phyloP scores from a whole-genome alignment of 495 filamentous ascomycete species.

The Penicillium coffeae region DNA sequence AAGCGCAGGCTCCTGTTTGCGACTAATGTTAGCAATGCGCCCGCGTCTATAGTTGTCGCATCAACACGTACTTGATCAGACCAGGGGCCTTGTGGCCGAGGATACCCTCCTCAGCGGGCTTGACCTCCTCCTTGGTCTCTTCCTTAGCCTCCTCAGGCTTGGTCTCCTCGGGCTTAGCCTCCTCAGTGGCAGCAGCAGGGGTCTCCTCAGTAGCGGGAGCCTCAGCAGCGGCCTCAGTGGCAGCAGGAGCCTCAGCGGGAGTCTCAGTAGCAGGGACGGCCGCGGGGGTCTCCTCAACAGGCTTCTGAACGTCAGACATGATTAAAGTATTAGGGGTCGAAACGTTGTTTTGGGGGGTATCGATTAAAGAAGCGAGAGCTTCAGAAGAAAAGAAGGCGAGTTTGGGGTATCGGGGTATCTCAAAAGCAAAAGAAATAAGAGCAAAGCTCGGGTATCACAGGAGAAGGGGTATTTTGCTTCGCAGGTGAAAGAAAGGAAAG shows the following conservation, averaged over 20 bases:
- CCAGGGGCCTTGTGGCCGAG: conserved; percentile 86
- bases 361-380: conserved; percentile 31
- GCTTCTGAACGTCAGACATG: conserved; percentile 52
- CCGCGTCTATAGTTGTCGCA: not conserved
- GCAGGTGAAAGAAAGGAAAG: conserved; percentile 25
- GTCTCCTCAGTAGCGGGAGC: conserved; percentile 35
- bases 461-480: conserved; percentile 22
- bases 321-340: conserved; percentile 29
- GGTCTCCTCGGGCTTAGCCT: conserved; percentile 40
- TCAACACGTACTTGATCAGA: conserved; percentile 75
- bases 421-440: conserved; percentile 40
- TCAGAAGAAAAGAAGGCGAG: conserved; percentile 22
- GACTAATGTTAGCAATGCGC: conserved; percentile 15
- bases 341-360: conserved; percentile 25
- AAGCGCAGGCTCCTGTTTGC: conserved; percentile 55
- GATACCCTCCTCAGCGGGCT: conserved; percentile 60
- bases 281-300: conserved; percentile 46
- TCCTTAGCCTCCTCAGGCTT: conserved; percentile 43
- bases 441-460: conserved; percentile 48
- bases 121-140: conserved; percentile 40
- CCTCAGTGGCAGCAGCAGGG: conserved; percentile 17
- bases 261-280: conserved; percentile 35
- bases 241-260: conserved; percentile 32
- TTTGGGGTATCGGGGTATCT: conserved; percentile 43
- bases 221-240: conserved; percentile 35